Conservation (phyloP, 345 rosid species). For the Eucalyptus curtisii region DNA sequence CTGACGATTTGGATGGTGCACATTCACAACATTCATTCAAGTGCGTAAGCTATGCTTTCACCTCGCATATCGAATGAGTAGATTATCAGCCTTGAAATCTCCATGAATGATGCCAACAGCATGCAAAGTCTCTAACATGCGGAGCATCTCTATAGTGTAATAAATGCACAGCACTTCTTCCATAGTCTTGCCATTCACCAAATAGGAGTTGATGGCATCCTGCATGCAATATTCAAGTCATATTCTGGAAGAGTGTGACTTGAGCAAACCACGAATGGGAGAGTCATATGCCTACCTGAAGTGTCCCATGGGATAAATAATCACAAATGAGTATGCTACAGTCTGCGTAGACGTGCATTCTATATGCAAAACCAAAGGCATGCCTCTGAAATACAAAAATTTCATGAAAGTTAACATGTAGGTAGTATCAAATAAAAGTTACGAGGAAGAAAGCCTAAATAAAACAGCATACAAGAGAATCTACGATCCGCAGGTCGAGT, state of each 20-base stretch:
- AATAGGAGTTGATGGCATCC: conserved; percentile 89
- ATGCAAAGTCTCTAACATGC: conserved; percentile 85
- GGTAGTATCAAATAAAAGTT: neutral
- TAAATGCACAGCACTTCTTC: conserved; percentile 84
- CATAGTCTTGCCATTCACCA: conserved; percentile 65
- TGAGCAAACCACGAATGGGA: neutral
- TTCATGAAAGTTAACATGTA: neutral
- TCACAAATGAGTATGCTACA: conserved; percentile 80
- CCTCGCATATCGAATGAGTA: conserved; percentile 72
- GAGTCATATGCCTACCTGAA: conserved; percentile 39
- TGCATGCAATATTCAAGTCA: conserved; percentile 9
- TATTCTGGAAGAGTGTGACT: neutral
- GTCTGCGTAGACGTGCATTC: conserved; percentile 59
- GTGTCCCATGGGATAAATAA: conserved; percentile 78
- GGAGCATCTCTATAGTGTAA: conserved; percentile 85
- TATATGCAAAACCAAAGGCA: conserved; percentile 72
- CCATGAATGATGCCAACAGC: conserved; percentile 85
- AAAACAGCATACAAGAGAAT: conserved; percentile 34
- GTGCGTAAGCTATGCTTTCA: neutral
- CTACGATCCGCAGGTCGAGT: conserved; percentile 68
- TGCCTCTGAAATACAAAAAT: conserved; percentile 46
- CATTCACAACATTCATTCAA: neutral
- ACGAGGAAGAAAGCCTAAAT: neutral
- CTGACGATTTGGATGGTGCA: neutral
- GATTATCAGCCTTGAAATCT: conserved; percentile 96